Evolutionary conservation across 495 filamentous ascomycete species (phyloP).

Genomic region (Hypoxylon subgilvum): DNA sequence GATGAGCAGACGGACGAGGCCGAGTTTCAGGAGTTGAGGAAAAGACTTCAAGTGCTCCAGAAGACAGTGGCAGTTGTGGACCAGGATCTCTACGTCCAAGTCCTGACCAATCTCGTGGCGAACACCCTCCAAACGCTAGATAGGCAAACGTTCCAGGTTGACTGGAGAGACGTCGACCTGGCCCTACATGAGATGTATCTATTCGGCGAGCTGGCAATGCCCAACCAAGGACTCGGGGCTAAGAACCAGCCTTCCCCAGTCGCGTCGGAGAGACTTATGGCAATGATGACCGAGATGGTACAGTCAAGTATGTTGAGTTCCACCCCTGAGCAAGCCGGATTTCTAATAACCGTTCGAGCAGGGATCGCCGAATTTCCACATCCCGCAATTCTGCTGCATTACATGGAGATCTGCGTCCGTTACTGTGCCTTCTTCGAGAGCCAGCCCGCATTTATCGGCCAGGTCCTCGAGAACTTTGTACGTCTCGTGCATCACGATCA

Average conservation of each 20-base stretch:
- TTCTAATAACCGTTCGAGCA: conserved; percentile 42
- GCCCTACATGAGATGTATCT: conserved; percentile 95
- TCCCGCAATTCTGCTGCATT: conserved; percentile 90
- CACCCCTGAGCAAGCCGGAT: not conserved
- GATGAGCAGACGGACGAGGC: conserved; percentile 96
- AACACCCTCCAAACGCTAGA: conserved; percentile 80
- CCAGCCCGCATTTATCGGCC: conserved; percentile 76
- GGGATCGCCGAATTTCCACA: conserved; percentile 84
- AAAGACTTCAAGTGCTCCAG: conserved; percentile 84
- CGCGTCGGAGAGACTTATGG: conserved; percentile 76
- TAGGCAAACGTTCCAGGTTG: conserved; percentile 71
- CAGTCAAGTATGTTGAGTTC: conserved; percentile 71
- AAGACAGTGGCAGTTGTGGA: conserved; percentile 87
- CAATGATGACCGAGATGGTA: conserved; percentile 94
- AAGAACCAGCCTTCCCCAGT: conserved; percentile 79
- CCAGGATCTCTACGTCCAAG: conserved; percentile 81
- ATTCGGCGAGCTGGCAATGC: conserved; percentile 92
- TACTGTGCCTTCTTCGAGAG: conserved; percentile 92
- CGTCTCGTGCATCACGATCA: conserved; percentile 85
- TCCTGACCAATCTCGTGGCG: conserved; percentile 80
- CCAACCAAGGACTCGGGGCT: conserved; percentile 77
- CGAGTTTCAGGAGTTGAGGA: conserved; percentile 95
- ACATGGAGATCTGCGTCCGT: conserved; percentile 96
- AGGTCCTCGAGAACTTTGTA: conserved; percentile 91
- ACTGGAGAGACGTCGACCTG: conserved; percentile 95